Evolutionary conservation across 1,284 basidiomycete genomes (phyloP), one percentile per base, ranked within the genome.

Genomic region (Termitomyces sp.): DNA sequence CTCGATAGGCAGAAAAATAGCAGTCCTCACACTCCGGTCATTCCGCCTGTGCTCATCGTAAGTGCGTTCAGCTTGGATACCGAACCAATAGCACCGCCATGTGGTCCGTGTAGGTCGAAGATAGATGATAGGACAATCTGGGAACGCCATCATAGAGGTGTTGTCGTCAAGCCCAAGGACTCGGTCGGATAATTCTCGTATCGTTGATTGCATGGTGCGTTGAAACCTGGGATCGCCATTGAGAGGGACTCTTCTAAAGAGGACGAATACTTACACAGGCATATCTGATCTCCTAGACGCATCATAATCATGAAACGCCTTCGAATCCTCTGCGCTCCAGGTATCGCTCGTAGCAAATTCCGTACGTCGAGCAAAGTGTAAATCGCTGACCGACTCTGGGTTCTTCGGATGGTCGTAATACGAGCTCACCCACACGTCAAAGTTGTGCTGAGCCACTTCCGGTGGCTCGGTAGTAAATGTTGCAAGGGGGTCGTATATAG

Each of bases 391-490:
- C 10, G 60, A 52, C 3, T 63, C 52, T 39, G 62, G 59, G 36
- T 64, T 52, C 21, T 63, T 52, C 2, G 67, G 66, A 19, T 68
- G 64, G 19, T 66, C 57, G 39, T 64, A 72, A 53, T 70, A 71
- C 12, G 65, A 66, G 39, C 65, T 63, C 28, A 69, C 64, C 63
- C 63, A 68, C 26, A 45, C 26, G 9, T 56, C 49, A 58, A 71
- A 70, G 19, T 50, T 62, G 5, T 45, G 42, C 34, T 58, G 63
- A 9, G 59, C n/a, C 10, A 62, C 64, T 41, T 66, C 64, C 0
- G 36, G 49, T 0, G 65, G 19, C 5, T 58, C 47, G 30, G 53
- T 13, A 54, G 54, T 10, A 61, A 63, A 31, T 64, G 59, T 1
- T 40, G 52, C 45, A 50, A 67, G 5, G 62, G 64, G 44, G 61